Conservation (phyloP, 2,329 filamentous ascomycete species). For the Sarocladiaceae sp. region DNA sequence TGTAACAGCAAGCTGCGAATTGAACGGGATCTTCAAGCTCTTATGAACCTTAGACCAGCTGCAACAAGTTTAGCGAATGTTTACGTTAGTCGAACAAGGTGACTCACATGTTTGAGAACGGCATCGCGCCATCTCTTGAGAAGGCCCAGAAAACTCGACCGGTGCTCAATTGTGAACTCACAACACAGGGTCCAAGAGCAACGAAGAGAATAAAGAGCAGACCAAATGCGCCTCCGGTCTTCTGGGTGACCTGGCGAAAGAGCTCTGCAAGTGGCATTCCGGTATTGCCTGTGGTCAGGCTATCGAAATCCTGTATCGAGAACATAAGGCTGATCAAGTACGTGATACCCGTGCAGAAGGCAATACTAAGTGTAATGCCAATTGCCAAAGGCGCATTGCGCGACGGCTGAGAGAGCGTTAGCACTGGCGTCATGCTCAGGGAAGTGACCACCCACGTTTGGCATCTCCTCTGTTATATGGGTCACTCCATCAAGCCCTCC, state of each 20-base stretch:
- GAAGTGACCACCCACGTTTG: constrained; percentile 30
- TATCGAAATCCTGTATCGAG: constrained; percentile 39
- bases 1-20: constrained; percentile 28
- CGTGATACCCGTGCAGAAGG: constrained; percentile 41
- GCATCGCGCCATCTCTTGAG: constrained; percentile 35
- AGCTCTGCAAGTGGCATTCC: constrained; percentile 39
- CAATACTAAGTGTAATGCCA: constrained; percentile 40
- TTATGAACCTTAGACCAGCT: constrained; percentile 30
- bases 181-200: constrained; percentile 33
- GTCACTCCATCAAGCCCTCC: constrained; percentile 41
- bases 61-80: neutral
- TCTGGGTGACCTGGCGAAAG: constrained; percentile 35
- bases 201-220: constrained; percentile 35
- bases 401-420: constrained; percentile 18
- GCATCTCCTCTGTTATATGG: constrained; percentile 46
- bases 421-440: no score
- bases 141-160: constrained; percentile 35
- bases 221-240: constrained; percentile 33
- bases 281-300: constrained; percentile 34
- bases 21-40: constrained; percentile 28
- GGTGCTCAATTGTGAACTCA: constrained; percentile 28
- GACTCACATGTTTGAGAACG: constrained; percentile 24
- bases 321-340: constrained; percentile 47
- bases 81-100: constrained; percentile 15
- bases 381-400: constrained; percentile 31